Evolutionary conservation across 495 filamentous ascomycete species (phyloP).

Genomic region (Penicillium goetzii): DNA sequence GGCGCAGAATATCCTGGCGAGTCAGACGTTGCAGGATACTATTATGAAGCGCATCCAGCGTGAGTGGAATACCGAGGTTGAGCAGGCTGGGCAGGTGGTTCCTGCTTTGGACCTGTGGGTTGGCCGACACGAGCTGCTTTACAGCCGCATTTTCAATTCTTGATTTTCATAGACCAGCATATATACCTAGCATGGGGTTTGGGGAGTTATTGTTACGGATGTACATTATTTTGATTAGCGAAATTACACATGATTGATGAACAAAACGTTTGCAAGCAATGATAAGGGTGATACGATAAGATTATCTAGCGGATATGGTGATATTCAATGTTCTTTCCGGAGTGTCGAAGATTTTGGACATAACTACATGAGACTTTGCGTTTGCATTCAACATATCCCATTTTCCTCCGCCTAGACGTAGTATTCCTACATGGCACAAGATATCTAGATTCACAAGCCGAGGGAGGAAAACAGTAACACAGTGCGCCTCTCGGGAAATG

Average conservation of each 20-base stretch:
- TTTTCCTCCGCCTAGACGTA: conserved; percentile 14
- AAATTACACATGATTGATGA: conserved; percentile 1
- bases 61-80: conserved; percentile 62
- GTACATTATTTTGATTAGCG: conserved; percentile 9
- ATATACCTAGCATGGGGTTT: conserved; percentile 8
- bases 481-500: conserved; percentile 24
- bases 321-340: background rate
- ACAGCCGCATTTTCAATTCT: conserved; percentile 95
- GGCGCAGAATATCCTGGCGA: conserved; percentile 80
- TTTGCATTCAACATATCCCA: conserved; percentile 28
- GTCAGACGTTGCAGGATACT: conserved; percentile 59
- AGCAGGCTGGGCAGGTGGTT: conserved; percentile 84
- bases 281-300: background rate
- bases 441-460: conserved; percentile 26
- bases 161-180: conserved; percentile 33
- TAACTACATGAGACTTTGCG: conserved; percentile 12
- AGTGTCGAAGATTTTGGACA: background rate
- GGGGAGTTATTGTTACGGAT: background rate
- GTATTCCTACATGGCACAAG: conserved; percentile 45
- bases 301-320: background rate
- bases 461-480: conserved; percentile 10
- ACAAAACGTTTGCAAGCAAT: background rate
- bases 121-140: conserved; percentile 91
- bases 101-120: conserved; percentile 92
- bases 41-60: conserved; percentile 64